Evolutionary conservation across 495 filamentous ascomycete genomes (phyloP).

Genomic region (Penicillium dipodomyicola): DNA sequence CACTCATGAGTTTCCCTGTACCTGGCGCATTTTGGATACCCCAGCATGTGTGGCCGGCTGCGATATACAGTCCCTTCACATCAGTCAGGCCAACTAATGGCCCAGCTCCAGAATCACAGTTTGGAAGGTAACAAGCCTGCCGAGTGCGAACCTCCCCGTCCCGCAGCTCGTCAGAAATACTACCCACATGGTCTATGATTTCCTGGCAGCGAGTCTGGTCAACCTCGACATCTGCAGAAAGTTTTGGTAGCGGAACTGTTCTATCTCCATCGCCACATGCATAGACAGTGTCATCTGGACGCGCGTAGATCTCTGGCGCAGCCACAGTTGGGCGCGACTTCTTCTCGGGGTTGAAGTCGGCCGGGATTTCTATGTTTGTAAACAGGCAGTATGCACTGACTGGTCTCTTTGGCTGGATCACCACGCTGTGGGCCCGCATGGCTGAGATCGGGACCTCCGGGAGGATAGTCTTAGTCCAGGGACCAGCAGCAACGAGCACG

Average conservation of each 20-base stretch:
- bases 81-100: constrained; percentile 78
- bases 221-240: constrained; percentile 72
- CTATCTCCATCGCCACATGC: constrained; percentile 90
- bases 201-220: constrained; percentile 82
- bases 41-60: constrained; percentile 95
- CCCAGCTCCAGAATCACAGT: constrained; percentile 59
- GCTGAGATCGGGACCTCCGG: constrained; percentile 76
- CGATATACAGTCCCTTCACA: constrained; percentile 75
- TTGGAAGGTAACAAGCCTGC: constrained; percentile 95
- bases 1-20: constrained; percentile 85
- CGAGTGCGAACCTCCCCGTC: constrained; percentile 73
- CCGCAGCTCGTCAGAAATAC: constrained; percentile 72
- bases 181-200: constrained; percentile 75
- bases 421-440: constrained; percentile 85
- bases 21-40: constrained; percentile 95
- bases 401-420: constrained; percentile 68
- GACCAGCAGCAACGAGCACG: constrained; percentile 80
- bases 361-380: constrained; percentile 78
- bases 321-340: constrained; percentile 58
- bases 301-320: constrained; percentile 89
- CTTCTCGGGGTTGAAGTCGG: constrained; percentile 51
- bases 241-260: constrained; percentile 68
- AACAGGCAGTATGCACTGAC: constrained; percentile 88
- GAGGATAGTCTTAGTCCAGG: constrained; percentile 77
- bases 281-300: constrained; percentile 86